A percentile compares a stretch with the other conserved stretches of the same genome.
These are phyloP conservation scores for Aspergillus pseudoterreus DNA, from an alignment of 2,329 filamentous ascomycete genomes.

Conservation along the genomic window DNA sequence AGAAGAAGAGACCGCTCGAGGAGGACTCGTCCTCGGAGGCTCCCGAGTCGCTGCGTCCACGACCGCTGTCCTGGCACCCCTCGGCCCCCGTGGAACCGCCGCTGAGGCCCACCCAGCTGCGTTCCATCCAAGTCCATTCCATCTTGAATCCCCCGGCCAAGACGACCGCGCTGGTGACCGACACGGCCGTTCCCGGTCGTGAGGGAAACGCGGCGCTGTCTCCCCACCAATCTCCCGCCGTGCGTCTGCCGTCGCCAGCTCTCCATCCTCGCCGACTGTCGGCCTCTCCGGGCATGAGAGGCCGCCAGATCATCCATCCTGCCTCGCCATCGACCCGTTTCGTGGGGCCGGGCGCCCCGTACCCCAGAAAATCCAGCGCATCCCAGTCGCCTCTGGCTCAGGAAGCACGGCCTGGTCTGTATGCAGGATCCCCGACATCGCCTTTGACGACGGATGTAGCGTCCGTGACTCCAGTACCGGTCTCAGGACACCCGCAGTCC, in stretches of 20 bases:
- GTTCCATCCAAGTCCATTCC: slow-evolving; percentile 39
- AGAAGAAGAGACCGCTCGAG: slow-evolving; percentile 21
- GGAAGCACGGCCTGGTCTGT: slow-evolving; percentile 26
- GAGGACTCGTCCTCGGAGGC: slow-evolving; percentile 16
- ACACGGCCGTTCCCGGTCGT: slow-evolving; percentile 13
- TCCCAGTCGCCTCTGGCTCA: slow-evolving; percentile 35
- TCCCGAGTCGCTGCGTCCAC: slow-evolving; percentile 25
- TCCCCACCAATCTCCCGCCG: slow-evolving; percentile 24
- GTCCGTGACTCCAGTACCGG: slow-evolving; percentile 19
- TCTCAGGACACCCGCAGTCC: slow-evolving; percentile 13
- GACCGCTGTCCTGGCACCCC: slow-evolving; percentile 35
- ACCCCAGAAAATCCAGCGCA: slow-evolving; percentile 29
- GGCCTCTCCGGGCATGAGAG: slow-evolving; percentile 29
- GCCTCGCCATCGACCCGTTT: slow-evolving; percentile 36
- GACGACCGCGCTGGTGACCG: slow-evolving; percentile 12
- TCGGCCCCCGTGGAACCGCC: slow-evolving; percentile 35
- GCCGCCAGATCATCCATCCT: slow-evolving; percentile 31
- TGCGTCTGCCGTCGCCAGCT: slow-evolving; percentile 20
- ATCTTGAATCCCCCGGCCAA: slow-evolving; percentile 38
- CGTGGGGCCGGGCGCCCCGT: slow-evolving; percentile 22
- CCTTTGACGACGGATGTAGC: slow-evolving; percentile 24
- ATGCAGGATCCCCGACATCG: slow-evolving; percentile 22
- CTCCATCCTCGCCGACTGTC: slow-evolving; percentile 25
- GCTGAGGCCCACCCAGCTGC: slow-evolving; percentile 26
- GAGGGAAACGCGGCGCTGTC: slow-evolving; percentile 19